Conservation (phyloP, 495 filamentous ascomycete species). For the Lepraria neglecta region DNA sequence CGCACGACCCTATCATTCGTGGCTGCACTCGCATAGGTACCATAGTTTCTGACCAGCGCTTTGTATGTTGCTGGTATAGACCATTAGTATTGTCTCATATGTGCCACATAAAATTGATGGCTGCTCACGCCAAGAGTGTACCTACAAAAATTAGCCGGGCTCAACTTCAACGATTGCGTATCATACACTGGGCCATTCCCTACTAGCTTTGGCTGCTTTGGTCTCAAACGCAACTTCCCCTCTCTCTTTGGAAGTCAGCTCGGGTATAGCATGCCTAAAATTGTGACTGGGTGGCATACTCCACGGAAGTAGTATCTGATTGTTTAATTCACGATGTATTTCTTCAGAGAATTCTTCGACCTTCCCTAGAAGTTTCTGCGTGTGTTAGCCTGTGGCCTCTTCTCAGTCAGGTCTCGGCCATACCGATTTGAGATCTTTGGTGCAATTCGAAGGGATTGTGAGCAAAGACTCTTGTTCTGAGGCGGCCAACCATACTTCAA, state of each 20-base stretch:
- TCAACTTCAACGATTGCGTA: neutral
- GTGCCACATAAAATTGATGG: neutral
- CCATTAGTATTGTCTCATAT: neutral
- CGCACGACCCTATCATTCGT: neutral
- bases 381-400: neutral
- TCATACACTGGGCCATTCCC: neutral
- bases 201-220: neutral
- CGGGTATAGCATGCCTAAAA: neutral
- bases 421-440: neutral
- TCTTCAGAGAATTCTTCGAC: neutral
- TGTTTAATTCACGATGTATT: neutral
- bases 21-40: neutral
- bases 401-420: too few species aligned
- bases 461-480: neutral
- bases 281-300: neutral
- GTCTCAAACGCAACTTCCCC: neutral
- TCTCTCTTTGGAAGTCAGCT: neutral
- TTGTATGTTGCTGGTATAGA: neutral
- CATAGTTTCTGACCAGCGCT: neutral
- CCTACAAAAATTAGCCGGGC: neutral
- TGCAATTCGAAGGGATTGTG: neutral
- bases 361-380: neutral
- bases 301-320: neutral
- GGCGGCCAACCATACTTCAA: slow-evolving; percentile 19
- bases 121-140: slow-evolving; percentile 3